These are phyloP conservation scores for Byssochlamys sp. DNA, from an alignment of 2,329 filamentous ascomycete genomes.

Conservation along the genomic window DNA sequence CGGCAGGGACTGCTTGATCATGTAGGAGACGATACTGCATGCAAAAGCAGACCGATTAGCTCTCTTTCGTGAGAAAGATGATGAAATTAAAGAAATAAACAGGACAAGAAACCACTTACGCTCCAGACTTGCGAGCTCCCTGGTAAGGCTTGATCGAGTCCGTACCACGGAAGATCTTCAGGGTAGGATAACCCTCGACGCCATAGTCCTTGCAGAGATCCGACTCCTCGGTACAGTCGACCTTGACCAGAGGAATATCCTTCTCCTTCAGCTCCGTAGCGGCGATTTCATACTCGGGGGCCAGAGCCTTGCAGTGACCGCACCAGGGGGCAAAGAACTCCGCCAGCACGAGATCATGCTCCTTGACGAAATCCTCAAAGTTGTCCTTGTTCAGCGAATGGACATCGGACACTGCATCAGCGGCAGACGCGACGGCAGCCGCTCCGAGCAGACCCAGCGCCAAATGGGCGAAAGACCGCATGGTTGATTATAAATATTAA, in stretches of 20 bases:
- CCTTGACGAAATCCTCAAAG: constrained; percentile 76
- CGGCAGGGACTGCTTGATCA: constrained; percentile 95
- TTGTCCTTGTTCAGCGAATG: constrained; percentile 72
- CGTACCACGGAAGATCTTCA: constrained; percentile 93
- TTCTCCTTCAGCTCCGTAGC: constrained; percentile 41
- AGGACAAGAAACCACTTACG: constrained; percentile 34
- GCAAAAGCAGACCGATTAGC: no score
- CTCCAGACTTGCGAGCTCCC: constrained; percentile 78
- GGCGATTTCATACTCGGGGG: constrained; percentile 42
- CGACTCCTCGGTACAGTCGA: constrained; percentile 86
- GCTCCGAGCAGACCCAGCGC: constrained; percentile 32
- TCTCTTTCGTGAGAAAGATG: no score
- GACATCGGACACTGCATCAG: constrained; percentile 59
- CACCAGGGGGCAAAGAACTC: constrained; percentile 98
- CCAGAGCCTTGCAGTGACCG: constrained; percentile 96
- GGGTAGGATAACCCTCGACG: constrained; percentile 94
- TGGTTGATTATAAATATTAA: constrained; percentile 8
- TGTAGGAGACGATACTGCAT: constrained; percentile 63
- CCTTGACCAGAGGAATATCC: constrained; percentile 39
- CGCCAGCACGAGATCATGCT: constrained; percentile 80
- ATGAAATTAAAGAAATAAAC: background rate
- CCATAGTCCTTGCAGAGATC: constrained; percentile 83
- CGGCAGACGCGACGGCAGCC: constrained; percentile 25
- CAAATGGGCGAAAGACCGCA: constrained; percentile 33
- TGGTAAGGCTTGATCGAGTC: constrained; percentile 75